phyloP scores from a whole-genome alignment of 2,329 filamentous ascomycete genomes.

The Penicillium sp. region DNA sequence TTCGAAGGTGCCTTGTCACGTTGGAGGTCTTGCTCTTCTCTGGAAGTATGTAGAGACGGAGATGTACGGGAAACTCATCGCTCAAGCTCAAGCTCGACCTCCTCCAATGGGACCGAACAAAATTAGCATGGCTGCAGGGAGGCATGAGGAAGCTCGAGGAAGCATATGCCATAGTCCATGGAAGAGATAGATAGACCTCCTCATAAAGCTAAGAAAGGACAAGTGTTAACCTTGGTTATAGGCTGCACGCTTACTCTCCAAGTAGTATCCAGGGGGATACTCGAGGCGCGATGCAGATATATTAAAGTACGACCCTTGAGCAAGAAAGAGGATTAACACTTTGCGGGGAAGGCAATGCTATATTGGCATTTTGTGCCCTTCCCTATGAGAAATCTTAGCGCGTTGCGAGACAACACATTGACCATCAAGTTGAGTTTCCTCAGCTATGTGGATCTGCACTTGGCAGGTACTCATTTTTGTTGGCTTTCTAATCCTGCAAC shows the following conservation, averaged over 20 bases:
- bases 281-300: slow-evolving; percentile 15
- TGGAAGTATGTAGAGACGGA: neutral
- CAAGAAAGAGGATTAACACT: slow-evolving; percentile 1
- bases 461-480: neutral
- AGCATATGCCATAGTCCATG: slow-evolving; percentile 5
- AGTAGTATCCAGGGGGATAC: slow-evolving; percentile 16
- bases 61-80: neutral
- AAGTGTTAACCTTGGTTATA: slow-evolving; percentile 9
- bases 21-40: slow-evolving; percentile 5
- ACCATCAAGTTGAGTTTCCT: too few relatives aligned
- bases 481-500: neutral
- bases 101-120: neutral
- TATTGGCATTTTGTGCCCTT: neutral
- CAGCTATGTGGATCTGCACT: too few relatives aligned
- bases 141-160: slow-evolving; percentile 1
- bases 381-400: too few relatives aligned
- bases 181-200: slow-evolving; percentile 15
- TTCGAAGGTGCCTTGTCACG: slow-evolving; percentile 3
- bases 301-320: slow-evolving; percentile 15
- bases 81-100: neutral
- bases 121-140: neutral
- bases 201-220: slow-evolving; percentile 7
- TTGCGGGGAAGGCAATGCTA: slow-evolving; percentile 1
- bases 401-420: too few relatives aligned
- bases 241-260: slow-evolving; percentile 13